phyloP scores from a whole-genome alignment of 345 rosid genomes.

The Salix suchowensis region DNA sequence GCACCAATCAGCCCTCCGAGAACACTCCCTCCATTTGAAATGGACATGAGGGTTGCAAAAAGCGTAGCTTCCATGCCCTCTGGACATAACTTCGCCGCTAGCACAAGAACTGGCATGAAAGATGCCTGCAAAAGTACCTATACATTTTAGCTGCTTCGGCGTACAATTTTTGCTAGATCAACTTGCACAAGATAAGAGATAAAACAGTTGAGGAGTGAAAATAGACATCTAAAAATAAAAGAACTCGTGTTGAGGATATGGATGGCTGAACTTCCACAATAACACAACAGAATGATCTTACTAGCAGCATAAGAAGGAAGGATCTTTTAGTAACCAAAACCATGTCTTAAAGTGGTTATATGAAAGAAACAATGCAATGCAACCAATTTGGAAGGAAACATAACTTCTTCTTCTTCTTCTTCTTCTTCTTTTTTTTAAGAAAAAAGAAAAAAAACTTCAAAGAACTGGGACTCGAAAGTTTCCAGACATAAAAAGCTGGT shows the following conservation, averaged over 20 bases:
- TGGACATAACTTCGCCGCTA: constrained; percentile 87
- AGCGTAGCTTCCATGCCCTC: constrained; percentile 99
- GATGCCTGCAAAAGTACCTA: constrained; percentile 56
- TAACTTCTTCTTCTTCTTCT: background rate
- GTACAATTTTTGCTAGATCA: background rate
- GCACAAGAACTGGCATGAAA: constrained; percentile 93
- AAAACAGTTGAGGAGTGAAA: background rate
- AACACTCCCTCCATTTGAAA: constrained; percentile 87
- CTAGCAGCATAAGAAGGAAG: too few relatives aligned
- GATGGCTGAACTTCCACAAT: background rate
- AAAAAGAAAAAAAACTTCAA: background rate
- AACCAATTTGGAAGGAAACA: background rate
- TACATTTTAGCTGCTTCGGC: background rate
- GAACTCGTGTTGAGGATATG: background rate
- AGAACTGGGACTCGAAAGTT: background rate
- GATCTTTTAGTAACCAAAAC: background rate
- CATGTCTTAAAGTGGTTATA: background rate
- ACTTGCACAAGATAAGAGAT: background rate
- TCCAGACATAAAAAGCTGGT: background rate
- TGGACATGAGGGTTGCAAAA: constrained; percentile 92
- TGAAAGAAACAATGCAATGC: background rate
- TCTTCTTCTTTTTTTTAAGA: too few relatives aligned
- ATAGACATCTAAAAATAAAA: background rate
- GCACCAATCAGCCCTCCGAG: constrained; percentile 90
- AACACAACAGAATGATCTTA: background rate